These are phyloP conservation scores for Paramecium caudatum DNA, from an alignment of 73 alveolate species.

Conservation along the genomic window DNA sequence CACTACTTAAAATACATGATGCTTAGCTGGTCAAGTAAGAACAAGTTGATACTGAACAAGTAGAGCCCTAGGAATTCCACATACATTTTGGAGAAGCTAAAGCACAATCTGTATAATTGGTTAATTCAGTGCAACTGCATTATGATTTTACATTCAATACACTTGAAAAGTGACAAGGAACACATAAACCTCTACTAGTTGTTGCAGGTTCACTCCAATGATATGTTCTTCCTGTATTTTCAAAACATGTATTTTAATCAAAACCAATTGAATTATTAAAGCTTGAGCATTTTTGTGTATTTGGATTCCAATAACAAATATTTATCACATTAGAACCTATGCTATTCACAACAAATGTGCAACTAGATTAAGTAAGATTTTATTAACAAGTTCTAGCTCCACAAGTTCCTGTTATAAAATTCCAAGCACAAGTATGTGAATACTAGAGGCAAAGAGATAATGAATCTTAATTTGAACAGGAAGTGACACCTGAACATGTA, in stretches of 20 bases:
- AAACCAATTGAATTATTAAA: not conserved
- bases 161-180: slow-evolving; percentile 27
- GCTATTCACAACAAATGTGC: not conserved
- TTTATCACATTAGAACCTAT: not conserved
- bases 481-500: not conserved
- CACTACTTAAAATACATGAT: not conserved
- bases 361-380: not conserved
- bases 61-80: not conserved
- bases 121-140: not conserved
- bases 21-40: not conserved
- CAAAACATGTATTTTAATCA: not conserved
- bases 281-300: not conserved
- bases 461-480: not conserved
- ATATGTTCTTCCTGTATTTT: not conserved
- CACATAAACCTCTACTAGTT: not conserved
- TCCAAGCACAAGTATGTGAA: slow-evolving; percentile 1
- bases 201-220: slow-evolving; percentile 35
- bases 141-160: not conserved
- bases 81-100: slow-evolving; percentile 14
- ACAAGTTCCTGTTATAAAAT: not conserved
- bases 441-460: not conserved
- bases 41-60: not conserved
- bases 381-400: not conserved
- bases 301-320: slow-evolving; percentile 1
- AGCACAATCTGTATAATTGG: slow-evolving; percentile 22